phyloP scores from a whole-genome alignment of 306 rosid species.

The Glycine soja region DNA sequence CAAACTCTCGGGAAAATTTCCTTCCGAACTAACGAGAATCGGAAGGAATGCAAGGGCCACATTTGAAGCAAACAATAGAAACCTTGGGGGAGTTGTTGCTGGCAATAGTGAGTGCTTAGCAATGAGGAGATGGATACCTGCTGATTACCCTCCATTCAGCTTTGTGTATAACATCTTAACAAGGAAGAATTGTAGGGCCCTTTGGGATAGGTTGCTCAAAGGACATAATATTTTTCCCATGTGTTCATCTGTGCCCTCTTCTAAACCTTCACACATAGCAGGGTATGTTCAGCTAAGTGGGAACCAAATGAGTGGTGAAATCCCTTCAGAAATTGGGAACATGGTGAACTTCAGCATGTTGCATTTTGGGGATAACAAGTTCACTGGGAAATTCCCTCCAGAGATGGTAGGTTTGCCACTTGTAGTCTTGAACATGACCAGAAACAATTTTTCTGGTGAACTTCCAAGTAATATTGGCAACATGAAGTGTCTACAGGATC shows the following conservation, averaged over 20 bases:
- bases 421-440: conserved; percentile 66
- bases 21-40: conserved; percentile 65
- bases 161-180: conserved; percentile 76
- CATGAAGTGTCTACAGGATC: conserved; percentile 66
- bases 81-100: conserved; percentile 33
- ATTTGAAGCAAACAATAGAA: conserved; percentile 54
- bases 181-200: conserved; percentile 75
- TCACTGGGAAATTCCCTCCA: conserved; percentile 73
- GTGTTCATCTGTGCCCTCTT: conserved; percentile 55
- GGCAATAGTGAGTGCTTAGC: conserved; percentile 80
- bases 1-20: conserved; percentile 68
- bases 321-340: conserved; percentile 66
- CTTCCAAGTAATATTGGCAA: conserved; percentile 69
- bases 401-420: conserved; percentile 64
- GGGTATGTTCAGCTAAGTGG: conserved; percentile 88
- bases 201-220: conserved; percentile 79
- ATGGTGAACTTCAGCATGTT: conserved; percentile 78
- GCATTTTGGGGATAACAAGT: conserved; percentile 68
- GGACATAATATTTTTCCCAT: conserved; percentile 69
- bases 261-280: conserved; percentile 54
- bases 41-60: conserved; percentile 67
- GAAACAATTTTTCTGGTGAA: conserved; percentile 74
- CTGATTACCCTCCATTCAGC: conserved; percentile 86
- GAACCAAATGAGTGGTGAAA: conserved; percentile 70
- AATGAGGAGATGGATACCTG: conserved; percentile 96